A percentile compares a stretch with the other conserved stretches of the same genome.
Evolutionary conservation across 2,329 filamentous ascomycete species (phyloP).

Genomic region (Penicillium corylophilum): DNA sequence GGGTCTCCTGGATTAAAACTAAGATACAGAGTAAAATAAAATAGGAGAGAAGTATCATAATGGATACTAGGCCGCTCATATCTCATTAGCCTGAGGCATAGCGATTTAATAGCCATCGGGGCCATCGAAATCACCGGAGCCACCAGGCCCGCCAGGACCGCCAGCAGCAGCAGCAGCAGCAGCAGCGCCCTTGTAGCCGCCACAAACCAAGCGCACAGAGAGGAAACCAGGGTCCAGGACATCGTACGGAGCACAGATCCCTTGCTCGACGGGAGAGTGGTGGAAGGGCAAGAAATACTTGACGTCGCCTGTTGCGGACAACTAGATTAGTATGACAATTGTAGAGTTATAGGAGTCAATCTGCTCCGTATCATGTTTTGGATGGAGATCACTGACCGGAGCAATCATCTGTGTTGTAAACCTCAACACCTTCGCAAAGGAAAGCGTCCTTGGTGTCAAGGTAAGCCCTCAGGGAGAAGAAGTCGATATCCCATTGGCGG

Average conservation of each 20-base stretch:
- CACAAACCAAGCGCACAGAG: conserved; percentile 20
- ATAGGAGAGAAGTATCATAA: conserved; percentile 5
- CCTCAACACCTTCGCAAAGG: conserved; percentile 16
- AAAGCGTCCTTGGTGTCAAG: conserved; percentile 23
- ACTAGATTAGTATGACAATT: too few species aligned
- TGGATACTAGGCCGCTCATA: not conserved
- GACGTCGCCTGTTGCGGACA: not conserved
- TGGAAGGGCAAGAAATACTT: conserved; percentile 18
- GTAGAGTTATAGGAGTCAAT: too few species aligned
- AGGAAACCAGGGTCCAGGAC: conserved; percentile 18
- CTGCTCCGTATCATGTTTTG: too few species aligned
- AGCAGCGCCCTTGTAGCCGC: conserved; percentile 3
- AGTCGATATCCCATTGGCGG: conserved; percentile 23
- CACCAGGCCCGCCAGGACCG: not conserved
- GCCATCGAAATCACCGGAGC: not conserved
- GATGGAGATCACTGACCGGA: conserved; percentile 11
- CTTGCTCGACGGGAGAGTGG: conserved; percentile 12
- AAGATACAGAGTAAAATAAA: conserved; percentile 11
- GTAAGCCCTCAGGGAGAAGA: conserved; percentile 18
- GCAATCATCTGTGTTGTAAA: conserved; percentile 25
- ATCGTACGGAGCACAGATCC: conserved; percentile 18
- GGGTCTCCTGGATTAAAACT: conserved; percentile 8
- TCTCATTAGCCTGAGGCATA: not conserved
- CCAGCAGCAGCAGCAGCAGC: not conserved
- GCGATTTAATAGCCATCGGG: not conserved